Percentiles rank a stretch among this genome's conserved stretches.
Conservation (phyloP, 768 basidiomycete species). For the Russula brevipes region DNA sequence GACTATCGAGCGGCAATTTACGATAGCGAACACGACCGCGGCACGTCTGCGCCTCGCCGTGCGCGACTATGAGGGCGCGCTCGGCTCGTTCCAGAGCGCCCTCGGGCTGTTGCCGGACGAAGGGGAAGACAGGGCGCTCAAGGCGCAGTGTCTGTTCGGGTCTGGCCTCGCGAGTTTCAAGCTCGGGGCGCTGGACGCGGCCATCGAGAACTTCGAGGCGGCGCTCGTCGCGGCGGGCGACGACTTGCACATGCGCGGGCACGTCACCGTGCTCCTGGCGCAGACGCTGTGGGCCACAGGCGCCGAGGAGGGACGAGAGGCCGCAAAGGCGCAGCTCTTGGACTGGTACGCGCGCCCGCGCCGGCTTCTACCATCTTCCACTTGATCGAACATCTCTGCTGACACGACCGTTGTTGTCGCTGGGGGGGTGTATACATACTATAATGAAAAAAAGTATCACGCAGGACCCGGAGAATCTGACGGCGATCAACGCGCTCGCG, state of each 20-base stretch:
- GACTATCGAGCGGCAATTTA: slow-evolving; percentile 70
- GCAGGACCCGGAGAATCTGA: slow-evolving; percentile 68
- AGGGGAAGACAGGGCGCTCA: slow-evolving; percentile 40
- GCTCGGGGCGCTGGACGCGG: slow-evolving; percentile 53
- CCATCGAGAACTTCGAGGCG: slow-evolving; percentile 61
- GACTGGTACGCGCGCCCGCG: slow-evolving; percentile 56
- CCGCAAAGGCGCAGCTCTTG: slow-evolving; percentile 71
- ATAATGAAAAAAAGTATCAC: too few species aligned
- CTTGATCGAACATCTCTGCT: background rate
- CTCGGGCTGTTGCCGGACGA: slow-evolving; percentile 58
- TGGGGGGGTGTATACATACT: background rate
- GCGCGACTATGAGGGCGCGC: slow-evolving; percentile 52
- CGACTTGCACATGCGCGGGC: slow-evolving; percentile 49
- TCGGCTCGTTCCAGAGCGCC: slow-evolving; percentile 66
- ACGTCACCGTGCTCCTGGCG: slow-evolving; percentile 73
- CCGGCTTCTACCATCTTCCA: background rate
- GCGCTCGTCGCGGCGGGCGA: slow-evolving; percentile 54
- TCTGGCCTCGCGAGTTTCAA: slow-evolving; percentile 69
- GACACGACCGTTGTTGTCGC: slow-evolving; percentile 7
- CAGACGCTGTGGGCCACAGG: slow-evolving; percentile 81
- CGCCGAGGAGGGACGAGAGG: slow-evolving; percentile 68
- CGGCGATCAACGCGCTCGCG: slow-evolving; percentile 76
- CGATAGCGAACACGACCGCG: slow-evolving; percentile 74
- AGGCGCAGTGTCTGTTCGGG: slow-evolving; percentile 63
- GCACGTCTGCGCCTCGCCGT: slow-evolving; percentile 69